phyloP scores from a whole-genome alignment of 305 asterid species.

The Fraxinus latifolia region DNA sequence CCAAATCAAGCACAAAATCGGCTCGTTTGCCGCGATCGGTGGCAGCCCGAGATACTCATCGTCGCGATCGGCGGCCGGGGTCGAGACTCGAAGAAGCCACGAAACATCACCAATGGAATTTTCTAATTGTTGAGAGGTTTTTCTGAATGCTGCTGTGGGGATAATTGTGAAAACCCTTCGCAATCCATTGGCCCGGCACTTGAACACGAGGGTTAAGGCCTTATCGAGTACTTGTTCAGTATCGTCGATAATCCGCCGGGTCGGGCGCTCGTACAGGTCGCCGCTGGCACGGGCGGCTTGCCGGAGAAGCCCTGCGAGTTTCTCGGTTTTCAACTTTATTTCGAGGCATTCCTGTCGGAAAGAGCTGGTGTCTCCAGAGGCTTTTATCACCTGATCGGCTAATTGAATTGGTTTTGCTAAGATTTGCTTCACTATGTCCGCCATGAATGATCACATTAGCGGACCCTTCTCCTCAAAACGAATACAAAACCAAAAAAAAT shows the following conservation, averaged over 20 bases:
- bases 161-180: slow-evolving; percentile 48
- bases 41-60: slow-evolving; percentile 52
- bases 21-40: slow-evolving; percentile 59
- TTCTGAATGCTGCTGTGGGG: slow-evolving; percentile 43
- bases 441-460: slow-evolving; percentile 48
- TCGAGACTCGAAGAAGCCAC: slow-evolving; percentile 60
- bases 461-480: slow-evolving; percentile 26
- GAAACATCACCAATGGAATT: slow-evolving; percentile 60
- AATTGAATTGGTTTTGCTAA: slow-evolving; percentile 50
- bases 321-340: slow-evolving; percentile 43
- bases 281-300: slow-evolving; percentile 59
- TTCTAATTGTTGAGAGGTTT: slow-evolving; percentile 45
- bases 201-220: slow-evolving; percentile 43
- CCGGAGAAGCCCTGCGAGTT: slow-evolving; percentile 50
- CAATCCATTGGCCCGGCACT: slow-evolving; percentile 50
- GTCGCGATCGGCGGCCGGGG: slow-evolving; percentile 52
- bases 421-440: slow-evolving; percentile 54
- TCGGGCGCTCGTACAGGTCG: slow-evolving; percentile 63
- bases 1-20: slow-evolving; percentile 57
- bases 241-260: slow-evolving; percentile 59
- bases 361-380: slow-evolving; percentile 38
- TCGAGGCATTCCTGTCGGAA: slow-evolving; percentile 43
- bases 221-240: slow-evolving; percentile 53
- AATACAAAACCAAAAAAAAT: not conserved
- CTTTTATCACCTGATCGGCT: slow-evolving; percentile 48